Percentiles rank a stretch among this genome's conserved stretches.
Conservation (phyloP, 345 rosid species). For the Melaleuca alternifolia region DNA sequence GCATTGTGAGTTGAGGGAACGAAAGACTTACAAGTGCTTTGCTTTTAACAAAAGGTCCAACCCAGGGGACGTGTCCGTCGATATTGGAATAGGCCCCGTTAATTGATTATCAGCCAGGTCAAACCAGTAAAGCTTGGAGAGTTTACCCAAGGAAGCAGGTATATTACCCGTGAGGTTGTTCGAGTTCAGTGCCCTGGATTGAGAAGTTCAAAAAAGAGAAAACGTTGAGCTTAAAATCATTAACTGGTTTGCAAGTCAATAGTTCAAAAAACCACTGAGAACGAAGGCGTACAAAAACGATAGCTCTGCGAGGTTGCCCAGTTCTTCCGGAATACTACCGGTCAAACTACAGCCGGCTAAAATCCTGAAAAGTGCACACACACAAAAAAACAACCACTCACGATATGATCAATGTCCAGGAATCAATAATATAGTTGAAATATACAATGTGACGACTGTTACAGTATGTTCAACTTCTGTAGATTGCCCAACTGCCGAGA, state of each 20-base stretch:
- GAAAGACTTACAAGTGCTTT: conserved; percentile 80
- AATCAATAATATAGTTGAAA: not conserved
- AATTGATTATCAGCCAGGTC: conserved; percentile 87
- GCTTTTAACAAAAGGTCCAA: conserved; percentile 69
- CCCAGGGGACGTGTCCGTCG: conserved; percentile 49
- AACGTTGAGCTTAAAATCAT: not conserved
- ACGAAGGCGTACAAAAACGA: conserved; percentile 64
- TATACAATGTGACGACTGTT: conserved; percentile 3
- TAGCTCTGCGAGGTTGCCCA: conserved; percentile 72
- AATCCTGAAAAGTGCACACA: conserved; percentile 51
- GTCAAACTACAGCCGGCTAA: conserved; percentile 81
- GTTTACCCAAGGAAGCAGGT: conserved; percentile 75
- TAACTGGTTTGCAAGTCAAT: not conserved
- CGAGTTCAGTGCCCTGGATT: conserved; percentile 76
- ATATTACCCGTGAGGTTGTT: conserved; percentile 78
- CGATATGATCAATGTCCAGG: not conserved
- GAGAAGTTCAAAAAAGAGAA: conserved; percentile 1
- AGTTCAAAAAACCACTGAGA: not conserved
- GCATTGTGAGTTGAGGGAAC: not conserved
- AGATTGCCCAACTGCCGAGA: conserved; percentile 71
- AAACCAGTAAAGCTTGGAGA: conserved; percentile 80
- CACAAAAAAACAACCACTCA: not conserved
- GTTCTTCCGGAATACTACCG: conserved; percentile 70
- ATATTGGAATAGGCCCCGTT: conserved; percentile 71
- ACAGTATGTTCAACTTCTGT: conserved; percentile 69